Evolutionary conservation across 2,329 filamentous ascomycete genomes (phyloP), one percentile per base, ranked within the genome.

Genomic region (Albifimbria verrucaria): DNA sequence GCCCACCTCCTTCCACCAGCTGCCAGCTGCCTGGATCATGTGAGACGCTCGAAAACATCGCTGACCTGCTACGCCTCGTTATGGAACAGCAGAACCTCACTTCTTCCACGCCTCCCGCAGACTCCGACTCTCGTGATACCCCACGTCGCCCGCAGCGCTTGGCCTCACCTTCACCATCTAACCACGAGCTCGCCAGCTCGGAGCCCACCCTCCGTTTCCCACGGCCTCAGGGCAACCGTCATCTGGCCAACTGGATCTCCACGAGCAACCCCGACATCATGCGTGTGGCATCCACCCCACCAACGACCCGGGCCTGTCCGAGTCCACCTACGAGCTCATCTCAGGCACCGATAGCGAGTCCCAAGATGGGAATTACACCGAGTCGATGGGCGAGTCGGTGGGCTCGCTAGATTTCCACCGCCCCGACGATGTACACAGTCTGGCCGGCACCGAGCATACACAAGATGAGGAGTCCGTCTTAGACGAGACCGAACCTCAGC

Each of bases 241-340:
- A 75, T 48, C 77, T 85, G 41, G 81, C 81, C 61, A 78, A 80
- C 73, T 85, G 81, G 81, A 72, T 85, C 48, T 82, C 79, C 7
- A 77, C 75, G 50, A 83, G 80, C 61, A 76, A 80, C 25, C 79
- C 79, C 50, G 76, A 81, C 68, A 81, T 83, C 57, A 82, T 82
- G 78, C 74, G 73, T 57, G 68, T 74, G 21, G 69, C 70, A 36
- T 69, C 64, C 12, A 39, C 32, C 50, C 70, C 24, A 72, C 75
- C 53, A 76, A 79, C 41, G 74, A 77, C 57, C 76, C 79, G 65
- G 82, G 72, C 60, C 64, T 84, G 62, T 68, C 74, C 62, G 81
- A 82, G 61, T 81, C 81, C 52, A 73, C 79, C 54, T 85, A 80
- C 65, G 81, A 84, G 62, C 69, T 85, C 47, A 77, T 85, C 64